A percentile compares a stretch with the other conserved stretches of the same genome.
Conservation (phyloP, 73 alveolate species). For the Stentor roeselii region DNA sequence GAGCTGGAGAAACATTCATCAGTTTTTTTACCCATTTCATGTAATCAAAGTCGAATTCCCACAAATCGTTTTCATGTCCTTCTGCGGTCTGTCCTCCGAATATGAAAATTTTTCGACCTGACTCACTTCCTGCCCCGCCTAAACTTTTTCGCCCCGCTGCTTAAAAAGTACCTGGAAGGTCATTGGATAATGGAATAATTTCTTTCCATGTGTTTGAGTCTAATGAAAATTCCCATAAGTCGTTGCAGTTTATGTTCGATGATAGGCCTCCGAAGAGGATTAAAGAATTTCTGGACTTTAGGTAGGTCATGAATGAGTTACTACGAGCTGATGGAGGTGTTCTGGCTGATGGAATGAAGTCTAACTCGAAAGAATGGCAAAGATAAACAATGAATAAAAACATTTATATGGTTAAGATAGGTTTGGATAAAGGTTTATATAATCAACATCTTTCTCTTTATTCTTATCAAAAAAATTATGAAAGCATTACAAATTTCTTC, state of each 20-base stretch:
- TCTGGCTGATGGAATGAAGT: too few relatives aligned
- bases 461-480: too few relatives aligned
- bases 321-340: too few relatives aligned
- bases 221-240: not conserved
- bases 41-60: not conserved
- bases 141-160: not conserved
- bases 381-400: too few relatives aligned
- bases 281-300: too few relatives aligned
- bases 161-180: not conserved
- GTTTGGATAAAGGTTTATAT: too few relatives aligned
- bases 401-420: too few relatives aligned
- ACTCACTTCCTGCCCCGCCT: not conserved
- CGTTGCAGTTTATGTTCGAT: not conserved
- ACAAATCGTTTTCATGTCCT: constrained; percentile 4
- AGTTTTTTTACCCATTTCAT: not conserved
- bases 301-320: too few relatives aligned
- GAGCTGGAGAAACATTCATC: not conserved
- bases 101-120: not conserved
- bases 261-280: not conserved
- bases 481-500: too few relatives aligned
- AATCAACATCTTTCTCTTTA: too few relatives aligned
- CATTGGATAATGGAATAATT: not conserved
- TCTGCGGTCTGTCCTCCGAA: not conserved
- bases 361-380: too few relatives aligned
- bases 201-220: not conserved